These are phyloP conservation scores for Erodium trifolium DNA, from an alignment of 441 rosid species.

Conservation along the genomic window DNA sequence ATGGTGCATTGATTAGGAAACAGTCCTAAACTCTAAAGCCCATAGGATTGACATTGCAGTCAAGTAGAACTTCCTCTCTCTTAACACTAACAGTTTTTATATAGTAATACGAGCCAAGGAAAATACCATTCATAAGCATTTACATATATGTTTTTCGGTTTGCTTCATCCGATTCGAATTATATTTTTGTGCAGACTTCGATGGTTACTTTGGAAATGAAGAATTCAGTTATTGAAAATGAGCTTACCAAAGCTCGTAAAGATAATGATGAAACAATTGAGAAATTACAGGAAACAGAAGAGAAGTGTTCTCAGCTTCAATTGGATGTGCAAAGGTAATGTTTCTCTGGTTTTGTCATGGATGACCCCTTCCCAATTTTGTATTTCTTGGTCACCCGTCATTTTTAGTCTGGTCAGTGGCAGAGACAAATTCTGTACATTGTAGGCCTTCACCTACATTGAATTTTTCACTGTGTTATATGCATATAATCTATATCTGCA, in stretches of 20 bases:
- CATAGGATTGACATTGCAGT: neutral
- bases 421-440: too few relatives aligned
- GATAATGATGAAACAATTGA: conserved; percentile 38
- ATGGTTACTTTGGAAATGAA: conserved; percentile 58
- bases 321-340: conserved; percentile 58
- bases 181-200: conserved; percentile 40
- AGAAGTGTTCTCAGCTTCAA: conserved; percentile 61
- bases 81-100: neutral
- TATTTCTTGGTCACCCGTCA: too few relatives aligned
- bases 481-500: too few relatives aligned
- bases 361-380: too few relatives aligned
- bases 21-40: too few relatives aligned
- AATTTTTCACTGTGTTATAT: too few relatives aligned
- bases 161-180: neutral
- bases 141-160: conserved; percentile 8
- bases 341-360: neutral
- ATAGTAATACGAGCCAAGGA: neutral
- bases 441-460: too few relatives aligned
- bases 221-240: conserved; percentile 60
- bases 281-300: conserved; percentile 62
- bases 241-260: conserved; percentile 54
- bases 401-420: too few relatives aligned
- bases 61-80: neutral
- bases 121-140: neutral
- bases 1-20: too few relatives aligned